Evolutionary conservation across 805 yeast genomes (phyloP).

Genomic region (Metschnikowia baotianmanensis): DNA sequence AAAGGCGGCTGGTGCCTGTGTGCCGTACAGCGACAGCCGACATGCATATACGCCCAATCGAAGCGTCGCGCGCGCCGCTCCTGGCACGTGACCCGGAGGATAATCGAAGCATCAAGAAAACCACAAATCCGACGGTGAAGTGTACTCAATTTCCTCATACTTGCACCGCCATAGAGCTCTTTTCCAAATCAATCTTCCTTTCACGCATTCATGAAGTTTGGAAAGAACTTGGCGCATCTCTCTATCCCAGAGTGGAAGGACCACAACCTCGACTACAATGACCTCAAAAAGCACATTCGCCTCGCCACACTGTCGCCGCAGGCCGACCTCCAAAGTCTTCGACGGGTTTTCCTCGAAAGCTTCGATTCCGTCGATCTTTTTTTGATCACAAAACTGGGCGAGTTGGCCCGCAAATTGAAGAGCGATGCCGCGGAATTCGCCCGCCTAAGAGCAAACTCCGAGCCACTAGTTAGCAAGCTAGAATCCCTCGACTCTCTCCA

Average conservation of each 20-base stretch:
- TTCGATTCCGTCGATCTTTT: constrained; percentile 62
- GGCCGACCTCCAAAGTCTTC: constrained; percentile 35
- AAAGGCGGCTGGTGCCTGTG: too few species aligned
- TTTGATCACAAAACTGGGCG: constrained; percentile 65
- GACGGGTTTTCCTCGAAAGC: constrained; percentile 49
- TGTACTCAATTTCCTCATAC: not conserved
- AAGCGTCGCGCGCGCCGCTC: too few species aligned
- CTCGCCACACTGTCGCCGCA: constrained; percentile 42
- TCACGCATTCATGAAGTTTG: constrained; percentile 69
- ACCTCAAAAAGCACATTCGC: constrained; percentile 64
- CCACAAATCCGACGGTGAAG: too few species aligned
- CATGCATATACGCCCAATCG: too few species aligned
- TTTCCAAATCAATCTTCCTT: not conserved
- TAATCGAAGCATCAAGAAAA: too few species aligned
- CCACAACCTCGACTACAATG: constrained; percentile 81
- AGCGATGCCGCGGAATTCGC: constrained; percentile 22
- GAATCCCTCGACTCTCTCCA: constrained; percentile 27
- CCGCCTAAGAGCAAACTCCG: constrained; percentile 8
- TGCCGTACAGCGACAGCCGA: too few species aligned
- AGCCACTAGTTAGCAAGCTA: constrained; percentile 11
- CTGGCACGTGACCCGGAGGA: too few species aligned
- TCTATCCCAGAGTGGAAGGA: constrained; percentile 88
- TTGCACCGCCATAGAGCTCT: not conserved
- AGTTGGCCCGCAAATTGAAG: constrained; percentile 50
- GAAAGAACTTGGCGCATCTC: constrained; percentile 66